phyloP scores from a whole-genome alignment of 768 basidiomycete species.

The Hypsizygus marmoreus region DNA sequence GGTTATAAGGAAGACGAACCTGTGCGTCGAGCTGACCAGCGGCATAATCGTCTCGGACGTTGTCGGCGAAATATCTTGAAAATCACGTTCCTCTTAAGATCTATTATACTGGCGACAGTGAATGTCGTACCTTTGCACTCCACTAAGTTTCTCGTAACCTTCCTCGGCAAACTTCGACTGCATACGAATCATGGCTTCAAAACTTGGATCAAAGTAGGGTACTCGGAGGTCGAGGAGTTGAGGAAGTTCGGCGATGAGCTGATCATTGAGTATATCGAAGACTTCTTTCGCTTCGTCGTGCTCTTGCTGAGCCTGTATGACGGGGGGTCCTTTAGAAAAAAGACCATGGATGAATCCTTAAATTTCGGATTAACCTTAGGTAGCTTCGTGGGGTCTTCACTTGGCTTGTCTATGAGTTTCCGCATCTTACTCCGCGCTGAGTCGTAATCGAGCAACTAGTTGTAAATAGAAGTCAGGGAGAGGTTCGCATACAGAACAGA shows the following conservation, averaged over 20 bases:
- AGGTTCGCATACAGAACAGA: not conserved
- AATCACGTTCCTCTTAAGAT: not conserved
- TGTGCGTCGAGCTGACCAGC: constrained; percentile 95
- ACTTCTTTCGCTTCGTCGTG: constrained; percentile 93
- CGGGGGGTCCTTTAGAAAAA: not conserved
- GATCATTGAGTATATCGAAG: constrained; percentile 90
- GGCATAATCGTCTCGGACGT: constrained; percentile 94
- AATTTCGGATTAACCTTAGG: constrained; percentile 45
- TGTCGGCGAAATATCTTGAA: constrained; percentile 82
- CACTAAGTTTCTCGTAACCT: constrained; percentile 94
- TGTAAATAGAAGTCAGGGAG: not conserved
- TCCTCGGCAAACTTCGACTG: constrained; percentile 98
- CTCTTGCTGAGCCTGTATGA: constrained; percentile 86
- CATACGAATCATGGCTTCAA: constrained; percentile 98
- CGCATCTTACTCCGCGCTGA: constrained; percentile 87
- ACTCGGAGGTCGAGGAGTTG: constrained; percentile 93
- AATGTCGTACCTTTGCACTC: constrained; percentile 76
- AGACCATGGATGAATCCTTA: not conserved
- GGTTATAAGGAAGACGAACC: constrained; percentile 40
- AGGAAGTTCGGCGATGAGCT: constrained; percentile 88
- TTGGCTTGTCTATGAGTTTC: constrained; percentile 89
- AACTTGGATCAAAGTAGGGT: constrained; percentile 97
- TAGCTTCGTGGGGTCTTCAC: constrained; percentile 89
- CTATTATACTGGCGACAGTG: constrained; percentile 2
- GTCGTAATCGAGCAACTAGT: constrained; percentile 92